phyloP scores from a whole-genome alignment of 768 basidiomycete genomes.

The Lactarius tabidus region DNA sequence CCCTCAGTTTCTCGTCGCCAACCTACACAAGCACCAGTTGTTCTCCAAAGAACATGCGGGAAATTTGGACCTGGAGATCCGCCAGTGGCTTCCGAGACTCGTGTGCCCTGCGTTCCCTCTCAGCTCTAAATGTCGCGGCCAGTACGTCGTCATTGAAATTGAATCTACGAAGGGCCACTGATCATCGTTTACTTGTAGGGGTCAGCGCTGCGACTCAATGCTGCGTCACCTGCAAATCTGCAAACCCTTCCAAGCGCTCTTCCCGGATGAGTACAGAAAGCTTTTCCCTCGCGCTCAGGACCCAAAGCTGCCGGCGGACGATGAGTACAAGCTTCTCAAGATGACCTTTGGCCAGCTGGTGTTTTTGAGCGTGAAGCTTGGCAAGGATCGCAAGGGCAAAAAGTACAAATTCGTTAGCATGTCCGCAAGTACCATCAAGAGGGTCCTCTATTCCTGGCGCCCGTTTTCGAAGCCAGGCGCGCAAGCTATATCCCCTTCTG shows the following conservation, averaged over 20 bases:
- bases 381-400: neutral
- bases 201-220: neutral
- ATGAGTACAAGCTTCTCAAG: constrained; percentile 1
- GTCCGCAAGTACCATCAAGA: neutral
- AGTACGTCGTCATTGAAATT: neutral
- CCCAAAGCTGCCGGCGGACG: neutral
- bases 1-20: neutral
- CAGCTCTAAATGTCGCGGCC: neutral
- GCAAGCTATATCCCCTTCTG: neutral
- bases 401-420: neutral
- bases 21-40: constrained; percentile 12
- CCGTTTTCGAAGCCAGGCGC: constrained; percentile 2
- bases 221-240: constrained; percentile 3
- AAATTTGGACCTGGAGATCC: constrained; percentile 4
- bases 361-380: neutral
- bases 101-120: constrained; percentile 11
- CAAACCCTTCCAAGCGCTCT: neutral
- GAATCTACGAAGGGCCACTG: neutral
- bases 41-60: constrained; percentile 11
- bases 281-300: neutral
- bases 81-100: constrained; percentile 16
- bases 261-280: neutral
- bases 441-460: constrained; percentile 4
- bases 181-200: neutral
- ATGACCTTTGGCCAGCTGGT: constrained; percentile 8